Base-by-base conservation (phyloP, 2,329 filamentous ascomycete species). In the Ustilaginoidea virens region DNA sequence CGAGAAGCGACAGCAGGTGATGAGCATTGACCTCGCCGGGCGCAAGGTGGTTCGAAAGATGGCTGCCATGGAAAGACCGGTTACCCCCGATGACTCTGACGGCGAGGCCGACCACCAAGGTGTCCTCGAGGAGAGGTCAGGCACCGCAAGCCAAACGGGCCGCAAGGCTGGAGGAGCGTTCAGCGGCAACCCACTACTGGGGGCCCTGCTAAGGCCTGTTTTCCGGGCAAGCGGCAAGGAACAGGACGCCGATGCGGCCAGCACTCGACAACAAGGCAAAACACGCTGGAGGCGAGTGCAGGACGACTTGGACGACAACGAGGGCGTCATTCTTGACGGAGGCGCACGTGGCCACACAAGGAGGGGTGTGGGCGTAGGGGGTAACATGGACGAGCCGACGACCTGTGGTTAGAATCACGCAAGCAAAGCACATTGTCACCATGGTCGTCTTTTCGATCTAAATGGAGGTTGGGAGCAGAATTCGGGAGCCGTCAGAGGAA, bases 1-100 rank as follows among this genome's bases (percentile, higher is more conserved):
- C 52, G 86, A 94, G 58, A 92, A 87, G 64, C 68, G 81, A 33
- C 72, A 69, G 41, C 76, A 90, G 35, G 78, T 94, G 1, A 69
- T 92, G 39, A 87, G 80, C 45, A 80, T 93, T 35, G 83, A 93
- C 47, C 57, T 93, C 1, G 74, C 75, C 7, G 77, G 76, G 1
- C 76, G 78, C 12, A 85, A 77, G 42, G 72, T 92, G 3, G 74
- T 90, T 4, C 71, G 69, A 34, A 70, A 70, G 40, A 81, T 81
- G 67, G 69, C 67, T 11, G 66, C 74, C 4, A 51, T 68, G 13
- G 74, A 78, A 36, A 58, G 66, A 26, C 69, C 67, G 4, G 55
- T 55, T 4, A 69, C 61, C 5, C 73, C 73, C 1, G 58, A 60
- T 6, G 57, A 58, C 0, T 52, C 55, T 1, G 47, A 52, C 4